Evolutionary conservation across 805 yeast species (phyloP), one percentile per base, ranked within the genome.

Genomic region (Yarrowia phangngaensis): DNA sequence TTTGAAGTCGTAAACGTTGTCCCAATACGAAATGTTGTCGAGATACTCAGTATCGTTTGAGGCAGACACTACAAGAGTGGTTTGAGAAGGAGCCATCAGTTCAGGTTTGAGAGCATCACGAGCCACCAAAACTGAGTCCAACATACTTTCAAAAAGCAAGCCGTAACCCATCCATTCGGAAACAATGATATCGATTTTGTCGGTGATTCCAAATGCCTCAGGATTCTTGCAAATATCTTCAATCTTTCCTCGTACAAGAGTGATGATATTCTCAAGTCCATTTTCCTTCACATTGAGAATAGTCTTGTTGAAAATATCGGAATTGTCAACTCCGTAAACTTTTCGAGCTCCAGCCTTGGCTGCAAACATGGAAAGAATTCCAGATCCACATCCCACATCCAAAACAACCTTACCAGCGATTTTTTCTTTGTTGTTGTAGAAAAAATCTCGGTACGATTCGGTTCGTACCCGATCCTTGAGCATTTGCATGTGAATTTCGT

Each of bases 81-180:
- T 88, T 68, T 85, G 85, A 65, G 92, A 96, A 38, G 98, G 98
- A 72, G 90, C 80, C 58, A 92, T 87, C 56, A 90, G 73, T 12
- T 98, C 98, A 43, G 84, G 89, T 60, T 85, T 95, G 60, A 75
- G 73, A 63, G 75, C 79, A 69, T 92, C 98, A 68, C 99, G 79
- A 27, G 99, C 99, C 57, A 78, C 78, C 56, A 92, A 70, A 20
- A 92, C 98, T 17, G 97, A 87, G 67, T 92, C 97, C 66, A 92
- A 75, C 99, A 92, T 92, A 53, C 95, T 85, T 73, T 92, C 99
- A 64, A 89, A 92, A 49, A 94, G 73, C 58, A 94, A 69, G 61
- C 92, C 92, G 67, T 92, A 92, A 12, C 99, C 99, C 99, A 92
- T 92, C 99, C 99, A 92, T 68, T 92, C 99, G 54, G 92, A 81